Evolutionary conservation across 108 stramenopile genomes (phyloP), one percentile per base, ranked within the genome.

Genomic region (Fragilariopsis cylindrus): DNA sequence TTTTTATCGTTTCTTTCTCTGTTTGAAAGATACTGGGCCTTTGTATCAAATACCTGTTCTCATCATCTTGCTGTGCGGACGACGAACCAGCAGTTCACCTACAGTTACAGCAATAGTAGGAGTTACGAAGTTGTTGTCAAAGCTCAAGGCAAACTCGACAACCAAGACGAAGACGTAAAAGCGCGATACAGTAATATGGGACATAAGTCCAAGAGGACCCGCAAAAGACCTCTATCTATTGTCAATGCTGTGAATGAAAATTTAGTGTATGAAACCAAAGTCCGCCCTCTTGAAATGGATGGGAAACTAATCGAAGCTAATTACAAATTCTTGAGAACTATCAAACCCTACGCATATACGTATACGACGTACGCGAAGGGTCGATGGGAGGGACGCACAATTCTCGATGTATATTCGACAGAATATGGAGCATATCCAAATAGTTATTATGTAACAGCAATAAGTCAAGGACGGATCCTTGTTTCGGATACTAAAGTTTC

Each of bases 401-500:
- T 94, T 40, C 48, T 92, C 46, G 90, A 94, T 76, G 81, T 94
- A 9, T 94, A 92, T 63, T 30, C 69, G 16, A 71, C 78, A 18
- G 93, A 94, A 60, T 94, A 92, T 86, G 90, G 90, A 43, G 81
- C 81, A 48, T 94, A 94, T 70, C 93, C 93, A 8, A 75, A 44
- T 63, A 64, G 65, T 52, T 94, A 94, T 72, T 94, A 94, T 60
- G 78, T 83, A 70, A 65, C 72, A 49, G 93, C 93, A 18, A 90
- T 94, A 65, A 43, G 70, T 48, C 82, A 88, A 71, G 93, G 93
- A 39, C 79, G 93, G 8, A 94, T 94, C 11, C 69, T 86, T 49
- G 89, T 94, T 3, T 85, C 82, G n/a, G 85, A 88, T 46, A 76
- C 69, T 52, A 71, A 78, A 48, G 90, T 94, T 2, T 15, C 67